Base-by-base conservation (phyloP, 2,329 filamentous ascomycete genomes). In the Cytospora chrysosperma region DNA sequence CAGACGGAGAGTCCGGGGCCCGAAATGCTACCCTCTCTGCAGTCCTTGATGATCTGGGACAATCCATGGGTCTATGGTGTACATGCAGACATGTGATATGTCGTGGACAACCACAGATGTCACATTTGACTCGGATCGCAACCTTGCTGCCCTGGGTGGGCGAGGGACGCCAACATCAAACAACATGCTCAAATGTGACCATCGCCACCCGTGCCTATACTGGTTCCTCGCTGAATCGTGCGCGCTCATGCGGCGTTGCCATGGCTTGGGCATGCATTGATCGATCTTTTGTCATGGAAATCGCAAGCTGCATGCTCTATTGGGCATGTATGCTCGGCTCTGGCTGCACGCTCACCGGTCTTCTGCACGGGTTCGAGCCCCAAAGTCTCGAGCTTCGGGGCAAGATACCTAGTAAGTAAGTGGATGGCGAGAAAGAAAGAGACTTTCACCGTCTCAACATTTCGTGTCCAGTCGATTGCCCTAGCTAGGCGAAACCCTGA, bases 271-370 rank as follows among this genome's bases (percentile, higher is more conserved):
- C 37, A 53, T 51, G 32, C 32, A 49, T 61, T 19, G 34, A 59
- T 55, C 27, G 54, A 30, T 24, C 40, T 40, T 30, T 43, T 56
- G 52, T 61, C 59, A 55, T 34, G 51, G 43, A 59, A 51, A 59
- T 28, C 24, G 26, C 28, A 54, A 56, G n/a, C 32, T 56, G 56
- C 56, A 59, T 51, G 34, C 15, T 40, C 49, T 56, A 49, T 30
- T 61, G 53, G 56, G 53, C 32, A 53, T 24, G 27, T 56, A 30
- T 47, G 24, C 8, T n/a, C n/a, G 51, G n/a, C 43, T 37, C 58
- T 49, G 50, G 19, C 59, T 58, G 53, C 51, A 59, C 24, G 34
- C 61, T 64, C 64, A 65, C 64, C 64, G 64, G 63, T 55, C 49
- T 47, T 52, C 55, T 61, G 64, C 54, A 52, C 61, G 64, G 57